A percentile compares a stretch with the other conserved stretches of the same genome.
Evolutionary conservation across 257 asterid species (phyloP).

Genomic region (Coffea eugenioides): DNA sequence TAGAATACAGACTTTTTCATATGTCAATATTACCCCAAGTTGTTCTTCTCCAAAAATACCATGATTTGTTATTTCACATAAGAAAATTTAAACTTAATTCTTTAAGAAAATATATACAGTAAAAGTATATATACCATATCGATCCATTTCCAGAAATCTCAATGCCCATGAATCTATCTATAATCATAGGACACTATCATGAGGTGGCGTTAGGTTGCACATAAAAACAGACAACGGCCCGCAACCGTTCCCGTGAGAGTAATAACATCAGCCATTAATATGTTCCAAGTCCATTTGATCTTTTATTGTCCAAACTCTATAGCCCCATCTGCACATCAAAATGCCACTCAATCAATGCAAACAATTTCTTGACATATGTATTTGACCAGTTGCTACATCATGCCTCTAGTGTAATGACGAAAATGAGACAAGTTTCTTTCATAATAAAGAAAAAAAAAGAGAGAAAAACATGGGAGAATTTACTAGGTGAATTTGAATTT

Average conservation of each 20-base stretch:
- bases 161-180: too few species aligned
- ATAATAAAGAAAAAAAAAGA: too few species aligned
- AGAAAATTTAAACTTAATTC: too few species aligned
- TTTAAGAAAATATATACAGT: too few species aligned
- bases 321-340: background rate
- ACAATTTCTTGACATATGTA: conserved; percentile 25
- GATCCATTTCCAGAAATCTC: too few species aligned
- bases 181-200: background rate
- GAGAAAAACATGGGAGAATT: too few species aligned
- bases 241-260: conserved; percentile 26
- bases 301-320: background rate
- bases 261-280: conserved; percentile 31
- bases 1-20: too few species aligned
- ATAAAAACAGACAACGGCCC: conserved; percentile 22
- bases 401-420: background rate
- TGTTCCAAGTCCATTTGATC: background rate
- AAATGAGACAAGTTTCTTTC: background rate
- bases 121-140: too few species aligned
- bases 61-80: too few species aligned
- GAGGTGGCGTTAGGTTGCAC: conserved; percentile 20
- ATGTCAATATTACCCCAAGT: too few species aligned
- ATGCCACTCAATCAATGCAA: conserved; percentile 14
- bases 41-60: too few species aligned
- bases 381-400: background rate
- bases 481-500: background rate